A percentile compares a stretch with the other conserved stretches of the same genome.
Conservation (phyloP, 2,329 filamentous ascomycete species). For the Aspergillus piperis region DNA sequence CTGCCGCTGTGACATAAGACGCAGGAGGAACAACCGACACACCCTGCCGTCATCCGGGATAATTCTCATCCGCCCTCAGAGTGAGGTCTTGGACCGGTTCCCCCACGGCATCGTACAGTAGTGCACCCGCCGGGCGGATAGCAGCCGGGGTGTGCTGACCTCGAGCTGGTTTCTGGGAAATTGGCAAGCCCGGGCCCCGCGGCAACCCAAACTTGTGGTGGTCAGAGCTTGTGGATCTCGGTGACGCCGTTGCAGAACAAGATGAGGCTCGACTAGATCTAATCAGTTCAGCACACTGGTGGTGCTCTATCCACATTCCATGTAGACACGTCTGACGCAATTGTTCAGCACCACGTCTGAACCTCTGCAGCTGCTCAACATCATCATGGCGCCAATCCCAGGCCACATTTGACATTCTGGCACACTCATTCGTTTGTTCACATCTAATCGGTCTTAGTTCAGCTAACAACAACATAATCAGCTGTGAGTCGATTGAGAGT, state of each 20-base stretch:
- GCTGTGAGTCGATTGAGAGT: background rate
- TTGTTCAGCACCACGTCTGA: background rate
- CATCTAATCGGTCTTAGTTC: background rate
- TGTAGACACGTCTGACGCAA: background rate
- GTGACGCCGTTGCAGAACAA: background rate
- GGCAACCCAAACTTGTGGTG: slow-evolving; percentile 5
- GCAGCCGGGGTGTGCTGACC: slow-evolving; percentile 10
- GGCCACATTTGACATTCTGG: background rate
- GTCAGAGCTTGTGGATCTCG: slow-evolving; percentile 20
- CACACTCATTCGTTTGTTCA: too few species aligned
- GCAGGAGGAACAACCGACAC: background rate
- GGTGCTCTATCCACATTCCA: background rate
- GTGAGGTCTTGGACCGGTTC: background rate
- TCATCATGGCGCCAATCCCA: background rate
- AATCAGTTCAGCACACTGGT: background rate
- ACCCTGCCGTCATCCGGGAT: slow-evolving; percentile 2
- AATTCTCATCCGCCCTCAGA: background rate
- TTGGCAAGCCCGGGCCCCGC: slow-evolving; percentile 7
- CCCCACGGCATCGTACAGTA: slow-evolving; percentile 5
- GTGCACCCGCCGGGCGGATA: slow-evolving; percentile 4
- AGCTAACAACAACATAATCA: background rate
- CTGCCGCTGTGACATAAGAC: background rate
- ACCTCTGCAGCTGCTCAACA: background rate
- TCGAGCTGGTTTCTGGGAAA: slow-evolving; percentile 13
- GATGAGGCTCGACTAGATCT: background rate